A percentile compares a stretch with the other conserved stretches of the same genome.
Conservation (phyloP, 2,329 filamentous ascomycete species). For the Dendrostoma leiphaemia region DNA sequence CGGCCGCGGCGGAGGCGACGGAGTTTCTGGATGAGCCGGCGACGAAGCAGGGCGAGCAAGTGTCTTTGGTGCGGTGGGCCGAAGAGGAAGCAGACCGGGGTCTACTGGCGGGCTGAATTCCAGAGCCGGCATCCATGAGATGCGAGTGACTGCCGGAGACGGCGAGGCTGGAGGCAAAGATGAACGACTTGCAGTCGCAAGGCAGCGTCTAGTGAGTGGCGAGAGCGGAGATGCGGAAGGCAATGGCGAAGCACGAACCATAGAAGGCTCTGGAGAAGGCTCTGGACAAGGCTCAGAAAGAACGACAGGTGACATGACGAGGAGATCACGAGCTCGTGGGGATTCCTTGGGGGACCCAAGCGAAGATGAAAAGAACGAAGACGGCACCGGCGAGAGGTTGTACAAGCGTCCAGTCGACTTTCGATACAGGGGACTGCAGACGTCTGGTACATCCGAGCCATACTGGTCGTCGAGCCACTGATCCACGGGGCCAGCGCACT, state of each 20-base stretch:
- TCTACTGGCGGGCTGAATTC: background rate
- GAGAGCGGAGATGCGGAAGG: background rate
- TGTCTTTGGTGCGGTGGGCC: background rate
- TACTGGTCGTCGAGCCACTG: background rate
- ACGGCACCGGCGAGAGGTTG: background rate
- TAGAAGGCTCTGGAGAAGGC: background rate
- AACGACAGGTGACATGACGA: background rate
- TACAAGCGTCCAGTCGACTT: background rate
- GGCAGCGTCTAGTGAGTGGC: too few relatives aligned
- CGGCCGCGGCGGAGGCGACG: background rate
- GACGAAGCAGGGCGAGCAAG: background rate
- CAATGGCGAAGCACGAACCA: background rate
- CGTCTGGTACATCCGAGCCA: background rate
- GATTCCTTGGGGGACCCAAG: background rate
- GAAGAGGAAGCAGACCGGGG: background rate
- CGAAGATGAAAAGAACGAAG: conserved; percentile 3
- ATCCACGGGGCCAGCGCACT: background rate
- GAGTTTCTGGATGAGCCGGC: background rate
- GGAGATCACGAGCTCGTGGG: background rate
- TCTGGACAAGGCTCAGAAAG: background rate
- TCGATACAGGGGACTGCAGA: background rate
- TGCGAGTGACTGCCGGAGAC: background rate
- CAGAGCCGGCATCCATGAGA: background rate
- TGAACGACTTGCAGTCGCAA: too few relatives aligned
- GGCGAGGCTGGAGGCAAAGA: background rate